Base-by-base conservation (phyloP, 495 filamentous ascomycete genomes). In the Corynascus novoguineensis region DNA sequence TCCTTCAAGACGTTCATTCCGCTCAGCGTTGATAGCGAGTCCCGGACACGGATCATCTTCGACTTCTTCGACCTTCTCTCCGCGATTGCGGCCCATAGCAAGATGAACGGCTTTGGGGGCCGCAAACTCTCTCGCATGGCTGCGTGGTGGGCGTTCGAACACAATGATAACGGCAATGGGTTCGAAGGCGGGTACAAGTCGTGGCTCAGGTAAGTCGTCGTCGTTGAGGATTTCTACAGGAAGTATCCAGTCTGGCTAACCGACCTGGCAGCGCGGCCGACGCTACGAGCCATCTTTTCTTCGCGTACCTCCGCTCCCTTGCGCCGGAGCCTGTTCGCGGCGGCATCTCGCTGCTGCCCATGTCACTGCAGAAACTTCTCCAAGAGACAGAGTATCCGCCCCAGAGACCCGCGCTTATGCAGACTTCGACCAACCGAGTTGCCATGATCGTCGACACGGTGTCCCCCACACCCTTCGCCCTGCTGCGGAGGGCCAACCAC, bases 71-170 rank as follows among this genome's bases (percentile, higher is more conserved):
- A 97, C 63, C 81, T 98, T 7, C 78, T 98, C 29, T 84, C 92
- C 25, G 90, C 95, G 0, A 75, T 83, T 60, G 81, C 81, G 14
- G 83, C 83, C 25, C 88, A 96, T 66, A 89, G 88, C 35, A 97
- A 97, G 73, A 86, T 80, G 12, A 98, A 98, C 73, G 93, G 93
- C 9, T 80, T 97, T 57, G 90, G 90, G 50, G 93, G 95, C 5
- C 81, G 95, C 47, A 97, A 98, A 70, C 78, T 98, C 34, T 97
- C 93, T 5, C 81, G 93, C 56, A 87, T 96, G 75, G 93, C 95
- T 28, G 90, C 92, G 54, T 98, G 93, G 93, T 98, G 93, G 93
- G 92, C 93, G 0, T 98, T 98, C 71, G 95, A 96, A 65, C 88
- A 93, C 60, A 79, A 70, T 12, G 92, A 97, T 64, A 78, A 79